Percentiles rank a stretch among this genome's conserved stretches.
These are phyloP conservation scores for Ophiostoma sp. DNA, from an alignment of 2,329 filamentous ascomycete genomes.

Conservation along the genomic window DNA sequence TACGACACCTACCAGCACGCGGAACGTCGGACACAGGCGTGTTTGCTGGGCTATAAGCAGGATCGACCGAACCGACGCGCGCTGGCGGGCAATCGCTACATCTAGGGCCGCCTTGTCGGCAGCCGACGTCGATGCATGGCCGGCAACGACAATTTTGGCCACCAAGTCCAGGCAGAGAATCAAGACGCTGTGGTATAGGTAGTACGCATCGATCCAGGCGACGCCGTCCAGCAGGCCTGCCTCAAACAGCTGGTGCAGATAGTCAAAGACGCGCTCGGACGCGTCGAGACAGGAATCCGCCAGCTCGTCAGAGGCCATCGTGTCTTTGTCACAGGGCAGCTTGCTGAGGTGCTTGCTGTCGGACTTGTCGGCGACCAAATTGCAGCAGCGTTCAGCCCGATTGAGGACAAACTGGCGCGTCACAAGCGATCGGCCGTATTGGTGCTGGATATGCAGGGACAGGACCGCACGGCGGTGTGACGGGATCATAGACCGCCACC, in stretches of 20 bases:
- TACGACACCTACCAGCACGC: conserved; percentile 22
- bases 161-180: conserved; percentile 26
- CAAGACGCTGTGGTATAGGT: conserved; percentile 31
- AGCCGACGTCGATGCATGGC: neutral
- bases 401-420: conserved; percentile 25
- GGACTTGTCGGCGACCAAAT: neutral
- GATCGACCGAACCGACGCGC: conserved; percentile 19
- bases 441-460: conserved; percentile 38
- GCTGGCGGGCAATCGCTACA: conserved; percentile 16
- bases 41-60: conserved; percentile 20
- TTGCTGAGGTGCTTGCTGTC: neutral
- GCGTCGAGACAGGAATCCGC: conserved; percentile 35
- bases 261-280: conserved; percentile 33
- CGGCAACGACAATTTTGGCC: conserved; percentile 15
- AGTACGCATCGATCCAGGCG: conserved; percentile 41
- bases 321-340: neutral
- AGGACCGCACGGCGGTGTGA: conserved; percentile 38
- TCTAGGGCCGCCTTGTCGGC: neutral
- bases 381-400: conserved; percentile 20
- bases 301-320: conserved; percentile 15
- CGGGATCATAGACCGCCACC: conserved; percentile 38
- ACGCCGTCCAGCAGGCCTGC: conserved; percentile 38
- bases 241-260: conserved; percentile 36
- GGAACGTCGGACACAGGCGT: conserved; percentile 22
- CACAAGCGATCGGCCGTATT: conserved; percentile 37